phyloP scores from a whole-genome alignment of 331 rosid genomes.

The Stylosanthes scabra region DNA sequence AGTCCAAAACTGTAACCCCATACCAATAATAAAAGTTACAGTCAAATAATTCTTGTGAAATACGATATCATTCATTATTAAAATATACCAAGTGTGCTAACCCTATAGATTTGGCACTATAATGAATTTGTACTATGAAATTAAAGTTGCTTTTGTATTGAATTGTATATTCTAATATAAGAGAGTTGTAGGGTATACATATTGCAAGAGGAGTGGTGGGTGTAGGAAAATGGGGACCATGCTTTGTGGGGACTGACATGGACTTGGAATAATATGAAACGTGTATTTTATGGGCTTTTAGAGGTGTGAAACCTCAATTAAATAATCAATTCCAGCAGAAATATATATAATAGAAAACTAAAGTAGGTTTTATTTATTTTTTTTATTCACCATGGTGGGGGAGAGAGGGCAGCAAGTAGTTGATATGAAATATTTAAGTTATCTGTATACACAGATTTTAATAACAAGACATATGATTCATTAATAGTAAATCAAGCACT shows the following conservation, averaged over 20 bases:
- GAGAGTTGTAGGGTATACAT: too few relatives aligned
- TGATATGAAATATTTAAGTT: not conserved
- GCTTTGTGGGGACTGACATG: conserved; percentile 28
- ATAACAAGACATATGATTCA: not conserved
- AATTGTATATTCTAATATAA: too few relatives aligned
- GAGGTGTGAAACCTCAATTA: conserved; percentile 12
- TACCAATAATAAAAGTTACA: too few relatives aligned
- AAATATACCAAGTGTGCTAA: too few relatives aligned
- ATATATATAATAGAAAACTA: not conserved
- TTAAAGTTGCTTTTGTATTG: too few relatives aligned
- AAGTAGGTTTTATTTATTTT: not conserved
- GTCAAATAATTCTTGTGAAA: too few relatives aligned
- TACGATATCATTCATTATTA: too few relatives aligned
- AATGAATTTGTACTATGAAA: too few relatives aligned
- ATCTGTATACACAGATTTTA: not conserved
- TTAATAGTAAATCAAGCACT: too few relatives aligned
- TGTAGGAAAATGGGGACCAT: not conserved
- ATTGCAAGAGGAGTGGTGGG: conserved; percentile 9
- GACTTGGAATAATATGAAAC: conserved; percentile 50
- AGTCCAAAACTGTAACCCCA: too few relatives aligned
- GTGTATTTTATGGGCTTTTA: conserved; percentile 50
- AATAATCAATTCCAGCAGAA: conserved; percentile 1
- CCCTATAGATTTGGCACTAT: too few relatives aligned
- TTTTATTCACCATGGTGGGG: conserved; percentile 9
- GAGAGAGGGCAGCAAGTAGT: not conserved